Conservation (phyloP, 2,329 filamentous ascomycete genomes). For the Sclerotinia minor region DNA sequence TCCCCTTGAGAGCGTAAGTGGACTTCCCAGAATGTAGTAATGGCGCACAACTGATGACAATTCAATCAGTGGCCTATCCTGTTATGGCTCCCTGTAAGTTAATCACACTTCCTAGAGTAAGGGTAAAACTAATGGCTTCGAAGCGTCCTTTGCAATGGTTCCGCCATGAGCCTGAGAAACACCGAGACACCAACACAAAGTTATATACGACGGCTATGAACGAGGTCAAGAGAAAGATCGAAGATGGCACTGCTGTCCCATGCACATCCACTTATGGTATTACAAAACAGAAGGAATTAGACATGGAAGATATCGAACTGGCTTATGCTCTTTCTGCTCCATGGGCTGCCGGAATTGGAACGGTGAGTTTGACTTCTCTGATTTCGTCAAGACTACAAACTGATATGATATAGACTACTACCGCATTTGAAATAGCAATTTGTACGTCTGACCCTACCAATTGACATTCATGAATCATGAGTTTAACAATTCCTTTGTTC, state of each 20-base stretch:
- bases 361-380: not conserved
- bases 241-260: slow-evolving; percentile 5
- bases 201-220: slow-evolving; percentile 1
- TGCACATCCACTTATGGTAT: slow-evolving; percentile 10
- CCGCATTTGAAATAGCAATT: slow-evolving; percentile 7
- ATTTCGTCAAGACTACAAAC: not conserved
- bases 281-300: slow-evolving; percentile 8
- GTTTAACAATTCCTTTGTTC: not conserved
- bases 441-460: not conserved
- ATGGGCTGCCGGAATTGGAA: slow-evolving; percentile 4
- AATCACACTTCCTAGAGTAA: not conserved
- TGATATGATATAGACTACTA: not conserved
- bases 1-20: slow-evolving; percentile 3
- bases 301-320: not conserved
- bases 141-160: slow-evolving; percentile 5
- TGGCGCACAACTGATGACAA: not conserved
- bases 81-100: slow-evolving; percentile 5
- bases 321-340: slow-evolving; percentile 11
- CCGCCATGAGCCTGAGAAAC: slow-evolving; percentile 6
- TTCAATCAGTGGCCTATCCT: not conserved
- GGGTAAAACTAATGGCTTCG: not conserved
- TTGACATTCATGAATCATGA: not conserved
- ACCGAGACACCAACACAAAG: not conserved
- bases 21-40: not conserved
- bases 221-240: not conserved